These are phyloP conservation scores for Kazachstania africana DNA, from an alignment of 805 yeast genomes.

Conservation along the genomic window DNA sequence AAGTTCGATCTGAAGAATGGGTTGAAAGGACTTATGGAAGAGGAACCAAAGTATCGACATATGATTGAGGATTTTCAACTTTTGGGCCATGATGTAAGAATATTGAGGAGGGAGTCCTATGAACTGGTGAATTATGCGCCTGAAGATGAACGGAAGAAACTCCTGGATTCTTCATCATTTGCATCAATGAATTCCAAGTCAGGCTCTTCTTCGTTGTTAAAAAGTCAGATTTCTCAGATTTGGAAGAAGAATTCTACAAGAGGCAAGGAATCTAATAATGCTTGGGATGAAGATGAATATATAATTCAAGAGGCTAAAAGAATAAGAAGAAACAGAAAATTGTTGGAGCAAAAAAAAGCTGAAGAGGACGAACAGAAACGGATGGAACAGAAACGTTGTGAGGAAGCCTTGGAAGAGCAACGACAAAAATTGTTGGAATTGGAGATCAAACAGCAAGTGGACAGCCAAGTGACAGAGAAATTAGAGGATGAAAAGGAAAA, in stretches of 20 bases:
- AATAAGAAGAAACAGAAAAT: constrained; percentile 11
- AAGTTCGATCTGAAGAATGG: constrained; percentile 10
- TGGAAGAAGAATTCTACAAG: too few species aligned
- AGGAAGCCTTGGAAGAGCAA: constrained; percentile 6
- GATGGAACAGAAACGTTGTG: not conserved
- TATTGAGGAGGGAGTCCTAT: constrained; percentile 8
- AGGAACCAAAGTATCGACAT: constrained; percentile 7
- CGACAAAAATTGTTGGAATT: constrained; percentile 14
- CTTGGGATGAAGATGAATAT: constrained; percentile 12
- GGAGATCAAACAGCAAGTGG: constrained; percentile 18
- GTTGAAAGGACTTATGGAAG: constrained; percentile 5
- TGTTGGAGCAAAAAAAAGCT: constrained; percentile 5
- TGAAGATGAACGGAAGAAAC: not conserved
- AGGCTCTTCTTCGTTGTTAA: constrained; percentile 4
- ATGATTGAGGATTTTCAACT: constrained; percentile 18
- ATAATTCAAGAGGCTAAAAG: constrained; percentile 15
- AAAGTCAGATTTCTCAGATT: constrained; percentile 1
- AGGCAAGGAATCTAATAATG: too few species aligned
- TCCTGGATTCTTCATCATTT: not conserved
- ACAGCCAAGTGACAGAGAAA: constrained; percentile 12
- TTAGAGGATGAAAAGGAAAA: constrained; percentile 8
- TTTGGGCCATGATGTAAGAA: constrained; percentile 21
- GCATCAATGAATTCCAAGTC: constrained; percentile 4
- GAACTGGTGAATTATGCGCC: not conserved
- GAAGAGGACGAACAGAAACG: constrained; percentile 2